Evolutionary conservation across 192 early-diverging fungal species (phyloP).

Genomic region (Backusella australiensis): DNA sequence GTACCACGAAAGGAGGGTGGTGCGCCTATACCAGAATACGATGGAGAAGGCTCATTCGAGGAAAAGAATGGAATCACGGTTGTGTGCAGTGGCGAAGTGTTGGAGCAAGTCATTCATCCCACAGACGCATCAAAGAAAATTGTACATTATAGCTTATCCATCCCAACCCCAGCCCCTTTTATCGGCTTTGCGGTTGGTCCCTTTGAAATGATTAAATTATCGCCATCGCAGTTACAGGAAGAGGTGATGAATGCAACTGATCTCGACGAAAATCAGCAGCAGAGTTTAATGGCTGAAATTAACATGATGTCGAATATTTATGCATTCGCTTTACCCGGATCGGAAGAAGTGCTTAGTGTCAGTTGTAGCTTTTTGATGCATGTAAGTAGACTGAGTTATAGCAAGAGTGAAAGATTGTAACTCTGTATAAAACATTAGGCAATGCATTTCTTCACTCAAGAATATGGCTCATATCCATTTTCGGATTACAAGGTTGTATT

Average conservation of each 20-base stretch:
- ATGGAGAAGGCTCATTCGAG: slow-evolving; percentile 40
- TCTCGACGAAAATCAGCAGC: slow-evolving; percentile 33
- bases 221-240: slow-evolving; percentile 31
- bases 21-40: slow-evolving; percentile 25
- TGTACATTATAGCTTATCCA: slow-evolving; percentile 65
- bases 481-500: slow-evolving; percentile 86
- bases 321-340: slow-evolving; percentile 69
- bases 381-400: slow-evolving; percentile 27
- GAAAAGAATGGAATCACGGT: slow-evolving; percentile 52
- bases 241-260: slow-evolving; percentile 32
- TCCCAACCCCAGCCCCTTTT: slow-evolving; percentile 65
- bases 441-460: slow-evolving; percentile 83
- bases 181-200: slow-evolving; percentile 76
- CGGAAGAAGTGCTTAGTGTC: slow-evolving; percentile 56
- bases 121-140: slow-evolving; percentile 57
- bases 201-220: slow-evolving; percentile 46
- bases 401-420: neutral
- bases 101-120: slow-evolving; percentile 63
- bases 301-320: slow-evolving; percentile 50
- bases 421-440: slow-evolving; percentile 41
- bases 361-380: slow-evolving; percentile 61
- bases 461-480: slow-evolving; percentile 88
- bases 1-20: slow-evolving; percentile 51
- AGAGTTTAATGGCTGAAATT: slow-evolving; percentile 37
- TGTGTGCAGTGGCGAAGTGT: slow-evolving; percentile 67